Percentiles rank a stretch among this genome's conserved stretches.
phyloP scores from a whole-genome alignment of 2,329 filamentous ascomycete genomes.

The Xylariaceae sp. region DNA sequence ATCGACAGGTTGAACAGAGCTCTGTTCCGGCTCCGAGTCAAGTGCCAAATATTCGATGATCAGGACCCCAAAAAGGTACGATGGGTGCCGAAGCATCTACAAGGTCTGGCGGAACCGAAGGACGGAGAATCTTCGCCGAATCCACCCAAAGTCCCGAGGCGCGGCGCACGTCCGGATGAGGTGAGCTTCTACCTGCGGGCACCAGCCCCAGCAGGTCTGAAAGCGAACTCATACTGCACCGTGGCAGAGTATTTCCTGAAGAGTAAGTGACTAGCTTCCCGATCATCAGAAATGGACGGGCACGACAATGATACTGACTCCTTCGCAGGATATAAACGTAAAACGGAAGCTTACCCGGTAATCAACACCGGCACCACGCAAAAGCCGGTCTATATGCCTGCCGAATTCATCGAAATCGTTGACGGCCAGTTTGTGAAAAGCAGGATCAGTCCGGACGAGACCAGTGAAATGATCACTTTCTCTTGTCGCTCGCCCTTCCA shows the following conservation, averaged over 20 bases:
- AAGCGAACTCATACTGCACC: constrained; percentile 26
- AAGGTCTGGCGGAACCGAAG: constrained; percentile 29
- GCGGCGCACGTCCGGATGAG: constrained; percentile 25
- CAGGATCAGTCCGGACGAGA: constrained; percentile 57
- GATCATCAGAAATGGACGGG: not conserved
- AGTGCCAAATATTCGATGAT: constrained; percentile 20
- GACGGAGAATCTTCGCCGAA: constrained; percentile 28
- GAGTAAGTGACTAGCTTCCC: constrained; percentile 34
- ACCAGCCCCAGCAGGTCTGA: constrained; percentile 26
- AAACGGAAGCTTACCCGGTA: constrained; percentile 46
- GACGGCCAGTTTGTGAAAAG: constrained; percentile 59
- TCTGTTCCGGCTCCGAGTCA: constrained; percentile 22
- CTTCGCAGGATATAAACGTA: constrained; percentile 27
- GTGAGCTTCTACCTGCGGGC: constrained; percentile 33
- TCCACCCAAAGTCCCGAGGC: constrained; percentile 25
- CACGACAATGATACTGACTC: constrained; percentile 12
- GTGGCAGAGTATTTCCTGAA: constrained; percentile 42
- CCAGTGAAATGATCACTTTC: constrained; percentile 64
- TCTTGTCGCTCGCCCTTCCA: constrained; percentile 61
- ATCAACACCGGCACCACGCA: constrained; percentile 58
- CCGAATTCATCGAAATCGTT: constrained; percentile 59
- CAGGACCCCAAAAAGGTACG: constrained; percentile 14
- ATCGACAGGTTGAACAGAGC: constrained; percentile 11
- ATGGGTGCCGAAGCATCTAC: constrained; percentile 22
- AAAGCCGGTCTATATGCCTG: constrained; percentile 60